Evolutionary conservation across 805 yeast genomes (phyloP).

Genomic region (Hanseniaspora jakobsenii): DNA sequence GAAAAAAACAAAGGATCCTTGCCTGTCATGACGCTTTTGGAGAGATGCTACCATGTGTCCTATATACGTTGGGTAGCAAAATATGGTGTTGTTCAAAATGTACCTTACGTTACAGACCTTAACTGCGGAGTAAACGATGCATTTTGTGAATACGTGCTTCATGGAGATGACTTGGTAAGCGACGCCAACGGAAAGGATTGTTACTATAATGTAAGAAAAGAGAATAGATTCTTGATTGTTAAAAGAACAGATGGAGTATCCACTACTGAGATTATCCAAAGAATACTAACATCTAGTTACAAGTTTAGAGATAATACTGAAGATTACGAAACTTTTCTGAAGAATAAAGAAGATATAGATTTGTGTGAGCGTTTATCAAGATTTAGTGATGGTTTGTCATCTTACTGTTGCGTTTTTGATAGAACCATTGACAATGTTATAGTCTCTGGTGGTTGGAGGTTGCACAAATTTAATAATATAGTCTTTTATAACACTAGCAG

Average conservation of each 20-base stretch:
- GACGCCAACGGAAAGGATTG: constrained; percentile 94
- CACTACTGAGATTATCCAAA: constrained; percentile 86
- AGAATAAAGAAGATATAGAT: constrained; percentile 16
- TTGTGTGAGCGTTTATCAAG: constrained; percentile 43
- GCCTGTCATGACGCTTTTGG: constrained; percentile 76
- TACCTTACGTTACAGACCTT: constrained; percentile 75
- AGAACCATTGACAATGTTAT: constrained; percentile 29
- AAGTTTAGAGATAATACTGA: constrained; percentile 8
- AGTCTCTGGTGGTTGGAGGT: constrained; percentile 20
- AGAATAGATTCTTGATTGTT: constrained; percentile 81
- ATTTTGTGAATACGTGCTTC: constrained; percentile 84
- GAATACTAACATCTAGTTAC: constrained; percentile 45
- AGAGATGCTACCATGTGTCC: constrained; percentile 71
- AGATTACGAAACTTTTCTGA: background rate
- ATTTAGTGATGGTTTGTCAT: constrained; percentile 44
- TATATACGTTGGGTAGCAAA: constrained; percentile 76
- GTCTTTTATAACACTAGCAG: constrained; percentile 55
- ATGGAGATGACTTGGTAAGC: constrained; percentile 95
- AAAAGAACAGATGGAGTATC: constrained; percentile 88
- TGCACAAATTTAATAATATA: constrained; percentile 17
- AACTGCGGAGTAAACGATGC: constrained; percentile 69
- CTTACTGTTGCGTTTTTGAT: constrained; percentile 47
- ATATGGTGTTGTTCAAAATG: constrained; percentile 50
- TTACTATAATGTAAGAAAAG: constrained; percentile 67
- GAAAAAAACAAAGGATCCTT: constrained; percentile 81